phyloP scores from a whole-genome alignment of 345 rosid genomes.

The Arabidopsis thaliana region DNA sequence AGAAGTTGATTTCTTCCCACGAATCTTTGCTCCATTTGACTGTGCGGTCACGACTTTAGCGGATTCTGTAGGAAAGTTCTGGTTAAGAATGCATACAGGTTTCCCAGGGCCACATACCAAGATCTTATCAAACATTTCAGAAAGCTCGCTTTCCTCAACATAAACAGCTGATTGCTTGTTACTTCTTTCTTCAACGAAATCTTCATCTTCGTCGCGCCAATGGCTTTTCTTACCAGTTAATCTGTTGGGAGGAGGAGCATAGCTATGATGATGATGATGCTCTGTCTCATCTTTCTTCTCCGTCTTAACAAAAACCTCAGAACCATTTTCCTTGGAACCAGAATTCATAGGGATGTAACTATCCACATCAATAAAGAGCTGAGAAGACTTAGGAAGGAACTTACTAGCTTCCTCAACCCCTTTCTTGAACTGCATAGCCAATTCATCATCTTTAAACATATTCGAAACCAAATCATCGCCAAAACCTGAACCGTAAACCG shows the following conservation, averaged over 20 bases:
- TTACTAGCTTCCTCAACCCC: slow-evolving; percentile 81
- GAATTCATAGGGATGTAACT: slow-evolving; percentile 12
- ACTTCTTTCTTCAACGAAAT: slow-evolving; percentile 58
- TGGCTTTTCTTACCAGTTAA: slow-evolving; percentile 64
- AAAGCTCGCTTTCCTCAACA: slow-evolving; percentile 53
- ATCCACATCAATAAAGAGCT: slow-evolving; percentile 55
- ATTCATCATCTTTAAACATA: slow-evolving; percentile 48
- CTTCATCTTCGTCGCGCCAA: slow-evolving; percentile 52
- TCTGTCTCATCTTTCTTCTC: slow-evolving; percentile 47
- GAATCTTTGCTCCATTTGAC: slow-evolving; percentile 51
- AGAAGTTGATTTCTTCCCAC: slow-evolving; percentile 49
- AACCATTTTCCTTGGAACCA: slow-evolving; percentile 18
- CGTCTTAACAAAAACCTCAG: slow-evolving; percentile 37
- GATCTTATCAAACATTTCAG: slow-evolving; percentile 75
- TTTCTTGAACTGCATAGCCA: slow-evolving; percentile 64
- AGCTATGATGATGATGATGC: slow-evolving; percentile 11
- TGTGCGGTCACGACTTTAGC: slow-evolving; percentile 37
- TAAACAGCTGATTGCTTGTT: slow-evolving; percentile 60
- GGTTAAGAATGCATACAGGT: slow-evolving; percentile 24
- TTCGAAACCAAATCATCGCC: slow-evolving; percentile 43
- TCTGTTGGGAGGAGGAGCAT: slow-evolving; percentile 35
- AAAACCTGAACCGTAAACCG: slow-evolving; percentile 27
- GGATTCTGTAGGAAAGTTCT: slow-evolving; percentile 33
- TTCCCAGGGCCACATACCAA: slow-evolving; percentile 39
- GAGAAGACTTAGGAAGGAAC: slow-evolving; percentile 64